Evolutionary conservation across 805 yeast species (phyloP).

Genomic region (Scheffersomyces coipomensis): DNA sequence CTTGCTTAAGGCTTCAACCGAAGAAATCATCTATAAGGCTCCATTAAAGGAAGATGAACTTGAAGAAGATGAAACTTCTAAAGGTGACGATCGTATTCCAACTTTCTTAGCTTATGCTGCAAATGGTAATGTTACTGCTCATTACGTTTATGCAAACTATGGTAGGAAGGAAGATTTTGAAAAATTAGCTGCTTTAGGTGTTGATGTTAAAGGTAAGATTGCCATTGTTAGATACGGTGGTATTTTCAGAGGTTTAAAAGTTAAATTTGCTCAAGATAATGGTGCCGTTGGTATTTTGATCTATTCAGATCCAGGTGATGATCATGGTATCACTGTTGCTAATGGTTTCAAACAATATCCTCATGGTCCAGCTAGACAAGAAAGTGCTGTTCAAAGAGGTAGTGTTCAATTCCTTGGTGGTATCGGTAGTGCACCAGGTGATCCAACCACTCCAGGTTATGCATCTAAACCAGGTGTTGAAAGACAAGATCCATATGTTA

Average conservation of each 20-base stretch:
- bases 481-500: slow-evolving; percentile 30
- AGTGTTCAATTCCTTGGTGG: slow-evolving; percentile 57
- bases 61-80: slow-evolving; percentile 38
- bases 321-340: slow-evolving; percentile 50
- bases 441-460: slow-evolving; percentile 76
- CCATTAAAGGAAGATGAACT: slow-evolving; percentile 49
- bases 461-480: slow-evolving; percentile 48
- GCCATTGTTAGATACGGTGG: slow-evolving; percentile 55
- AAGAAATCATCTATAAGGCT: slow-evolving; percentile 43
- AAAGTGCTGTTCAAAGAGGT: slow-evolving; percentile 59
- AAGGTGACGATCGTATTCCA: slow-evolving; percentile 37
- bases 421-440: slow-evolving; percentile 59
- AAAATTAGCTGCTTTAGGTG: slow-evolving; percentile 32
- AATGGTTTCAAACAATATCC: slow-evolving; percentile 63
- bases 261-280: slow-evolving; percentile 56
- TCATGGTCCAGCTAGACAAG: slow-evolving; percentile 63
- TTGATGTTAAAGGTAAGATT: slow-evolving; percentile 53
- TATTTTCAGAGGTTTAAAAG: slow-evolving; percentile 55
- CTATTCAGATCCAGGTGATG: slow-evolving; percentile 60
- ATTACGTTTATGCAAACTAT: slow-evolving; percentile 59
- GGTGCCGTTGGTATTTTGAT: slow-evolving; percentile 66
- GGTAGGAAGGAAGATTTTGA: slow-evolving; percentile 58
- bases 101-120: slow-evolving; percentile 67
- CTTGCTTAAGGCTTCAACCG: slow-evolving; percentile 24
- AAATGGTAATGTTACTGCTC: slow-evolving; percentile 56